Conservation (phyloP, 1,284 basidiomycete species). For the Ceratobasidium sp. region DNA sequence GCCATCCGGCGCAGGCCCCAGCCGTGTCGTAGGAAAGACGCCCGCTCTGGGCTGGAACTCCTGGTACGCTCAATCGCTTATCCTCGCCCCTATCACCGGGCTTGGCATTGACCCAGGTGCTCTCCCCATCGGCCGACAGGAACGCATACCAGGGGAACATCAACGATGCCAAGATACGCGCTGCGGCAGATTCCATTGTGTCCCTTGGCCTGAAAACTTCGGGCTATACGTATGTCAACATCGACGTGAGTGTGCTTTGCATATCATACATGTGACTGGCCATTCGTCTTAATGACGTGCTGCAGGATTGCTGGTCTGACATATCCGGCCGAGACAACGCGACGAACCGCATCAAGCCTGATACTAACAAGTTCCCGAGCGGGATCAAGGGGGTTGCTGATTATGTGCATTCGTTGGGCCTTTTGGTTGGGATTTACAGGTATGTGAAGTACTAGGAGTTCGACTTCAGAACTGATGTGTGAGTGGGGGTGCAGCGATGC, state of each 20-base stretch:
- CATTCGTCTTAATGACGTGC: neutral
- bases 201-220: slow-evolving; percentile 62
- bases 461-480: neutral
- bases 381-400: slow-evolving; percentile 61
- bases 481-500: slow-evolving; percentile 58
- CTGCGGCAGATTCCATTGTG: slow-evolving; percentile 61
- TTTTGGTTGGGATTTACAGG: slow-evolving; percentile 67
- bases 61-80: slow-evolving; percentile 10
- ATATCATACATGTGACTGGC: neutral
- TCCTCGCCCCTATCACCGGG: neutral
- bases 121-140: slow-evolving; percentile 35
- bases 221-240: slow-evolving; percentile 66
- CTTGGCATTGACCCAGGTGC: slow-evolving; percentile 2
- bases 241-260: slow-evolving; percentile 57
- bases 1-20: slow-evolving; percentile 40
- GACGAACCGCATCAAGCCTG: slow-evolving; percentile 61
- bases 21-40: slow-evolving; percentile 39
- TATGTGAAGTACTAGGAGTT: slow-evolving; percentile 40
- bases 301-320: slow-evolving; percentile 65
- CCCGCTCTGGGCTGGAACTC: slow-evolving; percentile 45
- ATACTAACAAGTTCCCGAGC: slow-evolving; percentile 64
- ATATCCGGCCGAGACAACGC: slow-evolving; percentile 56
- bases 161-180: slow-evolving; percentile 60
- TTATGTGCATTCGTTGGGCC: slow-evolving; percentile 61
- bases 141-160: slow-evolving; percentile 52